A percentile compares a stretch with the other conserved stretches of the same genome.
These are phyloP conservation scores for Rhizopus microsporus DNA, from an alignment of 371 early-diverging fungal genomes.

Conservation along the genomic window DNA sequence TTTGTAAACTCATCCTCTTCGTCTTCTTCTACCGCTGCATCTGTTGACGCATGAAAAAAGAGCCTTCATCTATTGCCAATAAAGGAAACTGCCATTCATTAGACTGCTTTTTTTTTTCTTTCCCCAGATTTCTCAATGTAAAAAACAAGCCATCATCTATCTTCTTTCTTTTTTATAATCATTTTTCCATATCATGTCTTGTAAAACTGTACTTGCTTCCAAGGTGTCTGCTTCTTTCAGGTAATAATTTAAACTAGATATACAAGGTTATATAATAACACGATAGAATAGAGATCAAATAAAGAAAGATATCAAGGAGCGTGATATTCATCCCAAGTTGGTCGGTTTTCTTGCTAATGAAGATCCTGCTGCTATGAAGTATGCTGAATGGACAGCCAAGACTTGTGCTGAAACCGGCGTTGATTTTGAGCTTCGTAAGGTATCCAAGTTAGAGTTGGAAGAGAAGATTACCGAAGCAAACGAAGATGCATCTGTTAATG, in stretches of 20 bases:
- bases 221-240: constrained; percentile 63
- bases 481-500: constrained; percentile 78
- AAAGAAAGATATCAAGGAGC: constrained; percentile 71
- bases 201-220: constrained; percentile 65
- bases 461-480: constrained; percentile 86
- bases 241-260: constrained; percentile 25
- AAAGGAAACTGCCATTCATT: neutral
- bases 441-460: constrained; percentile 83
- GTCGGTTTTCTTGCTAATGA: constrained; percentile 96
- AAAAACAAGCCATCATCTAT: constrained; percentile 8
- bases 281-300: constrained; percentile 69
- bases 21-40: no score
- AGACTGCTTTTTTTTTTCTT: constrained; percentile 20
- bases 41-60: no score
- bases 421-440: constrained; percentile 86
- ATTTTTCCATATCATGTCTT: constrained; percentile 32
- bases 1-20: constrained; percentile 18
- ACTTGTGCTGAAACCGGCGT: constrained; percentile 91
- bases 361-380: constrained; percentile 88
- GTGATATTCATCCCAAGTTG: constrained; percentile 76
- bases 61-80: no score
- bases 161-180: constrained; percentile 8
- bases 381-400: constrained; percentile 90
- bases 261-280: neutral
- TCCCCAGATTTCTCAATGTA: constrained; percentile 9